Base-by-base conservation (phyloP, 768 basidiomycete genomes). In the Leccinellum rugosiceps region DNA sequence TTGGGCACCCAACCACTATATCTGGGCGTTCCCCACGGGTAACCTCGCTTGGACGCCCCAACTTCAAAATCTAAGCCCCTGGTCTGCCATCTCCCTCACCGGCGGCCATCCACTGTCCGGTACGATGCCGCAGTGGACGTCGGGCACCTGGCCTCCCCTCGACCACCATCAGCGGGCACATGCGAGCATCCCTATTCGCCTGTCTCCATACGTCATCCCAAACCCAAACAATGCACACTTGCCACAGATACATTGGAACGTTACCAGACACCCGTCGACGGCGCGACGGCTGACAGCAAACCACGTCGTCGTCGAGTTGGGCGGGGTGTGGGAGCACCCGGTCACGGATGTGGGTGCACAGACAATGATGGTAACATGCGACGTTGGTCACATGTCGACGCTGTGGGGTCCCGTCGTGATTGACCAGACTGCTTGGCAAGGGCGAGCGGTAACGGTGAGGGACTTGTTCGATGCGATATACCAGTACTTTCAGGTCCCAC, bases 371-470 rank as follows among this genome's bases (percentile, higher is more conserved):
- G 65, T 77, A 14, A 56, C 58, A 4, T 68, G 69, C 46, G 64
- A 66, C 32, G 35, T 59, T 13, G 66, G 61, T 10, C 25, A 61
- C 57, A 61, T 69, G 65, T 62, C 63, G 4, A 60, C 60, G 4
- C 65, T 70, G 43, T 78, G 86, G 85, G 81, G 82, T 2, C 79
- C 80, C 1, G 76, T 86, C 56, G 57, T 75, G 38, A 63, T 84
- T 50, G 63, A 77, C 10, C 72, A 69, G 10, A 58, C 60, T n/a
- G 38, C 38, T 41, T n/a, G 10, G 9, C n/a, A 19, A n/a, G 38
- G 38, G 11, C 58, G 65, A 13, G 50, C 58, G 1, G 70, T 80
- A 26, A 79, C 77, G 10, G 64, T 84, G 14, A 56, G 68, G 48
- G 80, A 83, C 60, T 49, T 84, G 59, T 68, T 86, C 23, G 71